Conservation (phyloP, 2,329 filamentous ascomycete species). For the Cercospora sojina region DNA sequence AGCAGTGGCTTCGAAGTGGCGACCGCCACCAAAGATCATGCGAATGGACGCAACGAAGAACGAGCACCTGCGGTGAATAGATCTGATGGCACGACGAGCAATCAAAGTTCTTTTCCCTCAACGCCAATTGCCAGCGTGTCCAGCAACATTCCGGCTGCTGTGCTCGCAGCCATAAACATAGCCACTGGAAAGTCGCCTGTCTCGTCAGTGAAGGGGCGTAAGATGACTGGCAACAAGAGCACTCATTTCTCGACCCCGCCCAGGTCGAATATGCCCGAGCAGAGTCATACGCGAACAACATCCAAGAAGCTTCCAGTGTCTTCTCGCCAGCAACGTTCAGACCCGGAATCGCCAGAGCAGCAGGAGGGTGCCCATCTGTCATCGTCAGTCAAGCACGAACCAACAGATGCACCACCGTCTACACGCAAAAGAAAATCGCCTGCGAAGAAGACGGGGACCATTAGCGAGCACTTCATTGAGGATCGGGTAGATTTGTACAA, state of each 20-base stretch:
- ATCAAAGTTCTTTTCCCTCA: not conserved
- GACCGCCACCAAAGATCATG: not conserved
- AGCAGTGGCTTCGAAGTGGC: not conserved
- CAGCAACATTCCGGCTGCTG: not conserved
- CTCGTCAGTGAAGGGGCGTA: constrained; percentile 28
- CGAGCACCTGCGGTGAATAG: not conserved
- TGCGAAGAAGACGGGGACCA: constrained; percentile 26
- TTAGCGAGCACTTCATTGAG: constrained; percentile 31
- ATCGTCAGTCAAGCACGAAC: not conserved
- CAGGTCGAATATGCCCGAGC: not conserved
- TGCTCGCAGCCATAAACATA: constrained; percentile 12
- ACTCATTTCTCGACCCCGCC: constrained; percentile 33
- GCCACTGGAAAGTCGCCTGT: constrained; percentile 6
- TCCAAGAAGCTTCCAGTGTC: not conserved
- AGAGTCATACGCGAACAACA: not conserved
- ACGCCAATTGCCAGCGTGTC: not conserved
- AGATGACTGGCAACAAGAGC: constrained; percentile 37
- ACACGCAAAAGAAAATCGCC: constrained; percentile 1
- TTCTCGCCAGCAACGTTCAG: not conserved
- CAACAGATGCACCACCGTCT: not conserved
- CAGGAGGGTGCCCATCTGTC: not conserved
- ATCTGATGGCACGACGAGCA: not conserved
- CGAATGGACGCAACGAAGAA: not conserved
- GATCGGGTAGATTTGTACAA: constrained; percentile 34
- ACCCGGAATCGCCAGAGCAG: not conserved